Evolutionary conservation across 2,329 filamentous ascomycete genomes (phyloP).

Genomic region (Stemphylium lycopersici): DNA sequence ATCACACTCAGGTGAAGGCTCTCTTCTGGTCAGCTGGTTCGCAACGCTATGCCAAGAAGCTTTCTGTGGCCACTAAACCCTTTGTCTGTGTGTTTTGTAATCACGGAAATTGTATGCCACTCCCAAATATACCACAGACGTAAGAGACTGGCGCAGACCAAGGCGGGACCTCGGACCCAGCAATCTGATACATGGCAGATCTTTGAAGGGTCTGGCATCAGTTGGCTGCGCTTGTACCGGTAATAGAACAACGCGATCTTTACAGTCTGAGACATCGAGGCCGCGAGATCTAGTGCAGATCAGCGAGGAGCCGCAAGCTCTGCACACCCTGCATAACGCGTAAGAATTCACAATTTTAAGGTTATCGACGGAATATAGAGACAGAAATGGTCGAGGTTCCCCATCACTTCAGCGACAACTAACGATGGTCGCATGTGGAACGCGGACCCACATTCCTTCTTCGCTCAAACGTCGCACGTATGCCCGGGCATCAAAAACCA

Average conservation of each 20-base stretch:
- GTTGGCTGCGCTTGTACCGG: not conserved
- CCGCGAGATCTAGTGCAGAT: conserved; percentile 3
- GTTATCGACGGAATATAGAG: not conserved
- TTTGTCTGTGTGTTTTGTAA: not conserved
- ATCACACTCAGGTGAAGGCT: not conserved
- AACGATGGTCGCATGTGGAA: not conserved
- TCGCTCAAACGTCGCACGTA: not conserved
- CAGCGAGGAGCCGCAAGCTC: conserved; percentile 3
- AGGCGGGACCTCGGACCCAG: not conserved
- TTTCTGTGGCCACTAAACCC: not conserved
- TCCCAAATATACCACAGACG: not conserved
- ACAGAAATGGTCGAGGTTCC: not conserved
- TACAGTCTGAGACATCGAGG: not conserved
- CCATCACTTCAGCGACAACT: not conserved
- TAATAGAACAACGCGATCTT: not conserved
- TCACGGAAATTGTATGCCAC: not conserved
- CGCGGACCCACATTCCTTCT: not conserved
- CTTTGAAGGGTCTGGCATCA: not conserved
- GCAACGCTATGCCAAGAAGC: not conserved
- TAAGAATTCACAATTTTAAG: not conserved
- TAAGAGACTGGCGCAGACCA: not conserved
- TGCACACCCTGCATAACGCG: not conserved
- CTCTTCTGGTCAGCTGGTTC: not conserved
- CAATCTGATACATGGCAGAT: not conserved
- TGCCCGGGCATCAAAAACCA: conserved; percentile 5